Conservation (phyloP, 2,329 filamentous ascomycete genomes). For the Hymenoscyphus occultus region DNA sequence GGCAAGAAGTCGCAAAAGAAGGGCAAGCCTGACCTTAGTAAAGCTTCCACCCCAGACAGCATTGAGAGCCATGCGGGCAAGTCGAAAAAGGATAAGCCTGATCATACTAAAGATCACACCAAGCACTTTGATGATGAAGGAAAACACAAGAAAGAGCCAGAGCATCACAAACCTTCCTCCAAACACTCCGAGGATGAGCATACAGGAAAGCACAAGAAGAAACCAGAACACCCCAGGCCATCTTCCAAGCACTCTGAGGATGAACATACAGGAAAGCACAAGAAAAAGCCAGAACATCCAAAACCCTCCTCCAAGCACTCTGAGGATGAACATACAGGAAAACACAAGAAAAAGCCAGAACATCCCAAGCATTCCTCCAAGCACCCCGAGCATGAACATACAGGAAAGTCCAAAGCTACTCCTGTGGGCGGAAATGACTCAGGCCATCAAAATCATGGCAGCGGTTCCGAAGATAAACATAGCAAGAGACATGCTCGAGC, state of each 20-base stretch:
- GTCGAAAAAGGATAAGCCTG: constrained; percentile 2
- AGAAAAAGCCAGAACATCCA: background rate
- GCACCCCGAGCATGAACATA: background rate
- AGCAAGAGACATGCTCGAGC: constrained; percentile 2
- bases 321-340: no score
- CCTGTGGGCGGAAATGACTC: background rate
- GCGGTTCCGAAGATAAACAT: background rate
- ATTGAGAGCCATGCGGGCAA: background rate
- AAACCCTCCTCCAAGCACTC: no score
- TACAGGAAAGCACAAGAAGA: background rate
- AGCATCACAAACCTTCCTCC: background rate
- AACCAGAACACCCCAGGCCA: background rate
- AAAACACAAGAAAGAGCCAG: background rate
- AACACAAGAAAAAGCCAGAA: background rate
- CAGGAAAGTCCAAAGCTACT: background rate
- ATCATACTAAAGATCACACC: no score
- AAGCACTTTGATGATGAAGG: no score
- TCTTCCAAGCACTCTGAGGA: background rate
- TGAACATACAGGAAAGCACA: background rate
- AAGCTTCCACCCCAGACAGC: constrained; percentile 10
- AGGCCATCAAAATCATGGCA: background rate
- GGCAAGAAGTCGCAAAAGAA: constrained; percentile 40
- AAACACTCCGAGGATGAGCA: background rate
- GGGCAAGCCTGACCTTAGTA: constrained; percentile 23
- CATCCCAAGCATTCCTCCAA: background rate